Conservation (phyloP, 2,329 filamentous ascomycete genomes). For the Ilyonectria mors-panacis region DNA sequence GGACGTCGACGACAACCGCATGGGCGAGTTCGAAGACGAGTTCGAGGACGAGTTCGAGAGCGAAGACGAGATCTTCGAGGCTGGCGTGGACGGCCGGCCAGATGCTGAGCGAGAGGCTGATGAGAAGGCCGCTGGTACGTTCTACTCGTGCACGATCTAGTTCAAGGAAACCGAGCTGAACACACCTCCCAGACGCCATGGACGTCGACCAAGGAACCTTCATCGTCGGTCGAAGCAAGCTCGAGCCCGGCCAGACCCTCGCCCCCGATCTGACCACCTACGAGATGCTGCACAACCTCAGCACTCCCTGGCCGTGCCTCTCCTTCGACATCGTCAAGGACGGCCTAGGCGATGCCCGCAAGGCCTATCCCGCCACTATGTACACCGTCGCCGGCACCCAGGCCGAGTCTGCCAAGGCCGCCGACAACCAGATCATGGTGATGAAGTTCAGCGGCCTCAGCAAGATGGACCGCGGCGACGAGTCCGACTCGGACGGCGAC, state of each 20-base stretch:
- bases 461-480: slow-evolving; percentile 82
- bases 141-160: no score
- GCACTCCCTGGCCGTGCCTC: slow-evolving; percentile 95
- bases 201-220: slow-evolving; percentile 95
- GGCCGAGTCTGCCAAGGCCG: slow-evolving; percentile 80
- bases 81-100: slow-evolving; percentile 91
- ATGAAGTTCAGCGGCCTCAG: slow-evolving; percentile 96
- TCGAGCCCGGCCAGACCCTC: slow-evolving; percentile 91
- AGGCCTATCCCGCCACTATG: slow-evolving; percentile 93
- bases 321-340: slow-evolving; percentile 95
- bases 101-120: slow-evolving; percentile 94
- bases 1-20: slow-evolving; percentile 76
- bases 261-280: slow-evolving; percentile 95
- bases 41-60: slow-evolving; percentile 94
- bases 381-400: slow-evolving; percentile 97
- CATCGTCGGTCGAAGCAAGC: slow-evolving; percentile 93
- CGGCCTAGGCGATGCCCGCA: slow-evolving; percentile 87
- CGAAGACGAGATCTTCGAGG: slow-evolving; percentile 91
- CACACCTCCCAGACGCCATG: slow-evolving; percentile 76
- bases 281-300: slow-evolving; percentile 96
- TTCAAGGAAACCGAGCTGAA: neutral
- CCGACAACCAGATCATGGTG: slow-evolving; percentile 94
- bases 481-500: slow-evolving; percentile 79
- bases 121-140: slow-evolving; percentile 69
- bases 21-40: slow-evolving; percentile 94